phyloP scores from a whole-genome alignment of 2,329 filamentous ascomycete species.

The Alternaria viburni region DNA sequence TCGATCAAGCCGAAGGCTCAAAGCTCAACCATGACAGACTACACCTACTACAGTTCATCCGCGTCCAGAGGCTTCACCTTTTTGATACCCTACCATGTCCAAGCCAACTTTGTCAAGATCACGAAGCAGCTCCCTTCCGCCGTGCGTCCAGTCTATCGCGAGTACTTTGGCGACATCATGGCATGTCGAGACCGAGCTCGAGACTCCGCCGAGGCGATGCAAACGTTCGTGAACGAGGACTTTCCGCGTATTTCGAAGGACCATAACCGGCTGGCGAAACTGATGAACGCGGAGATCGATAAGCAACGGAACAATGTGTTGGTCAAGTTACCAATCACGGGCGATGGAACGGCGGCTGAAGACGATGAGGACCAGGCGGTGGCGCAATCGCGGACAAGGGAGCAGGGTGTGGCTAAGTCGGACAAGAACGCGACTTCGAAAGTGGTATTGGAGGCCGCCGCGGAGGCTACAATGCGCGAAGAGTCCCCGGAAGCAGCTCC shows the following conservation, averaged over 20 bases:
- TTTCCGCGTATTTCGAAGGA: not conserved
- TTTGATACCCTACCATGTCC: not conserved
- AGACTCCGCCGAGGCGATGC: not conserved
- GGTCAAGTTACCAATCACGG: not conserved
- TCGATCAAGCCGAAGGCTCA: not conserved
- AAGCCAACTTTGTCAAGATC: not conserved
- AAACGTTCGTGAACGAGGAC: not conserved
- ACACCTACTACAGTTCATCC: not conserved
- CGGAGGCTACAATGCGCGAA: not conserved
- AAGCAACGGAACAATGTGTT: not conserved
- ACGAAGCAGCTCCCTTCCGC: not conserved
- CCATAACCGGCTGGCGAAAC: not conserved
- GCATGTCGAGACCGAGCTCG: not conserved
- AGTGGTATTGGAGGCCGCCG: rapidly evolving
- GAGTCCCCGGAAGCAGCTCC: not conserved
- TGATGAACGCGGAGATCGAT: not conserved
- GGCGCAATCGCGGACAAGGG: not conserved
- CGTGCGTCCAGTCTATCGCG: not conserved
- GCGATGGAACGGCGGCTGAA: not conserved
- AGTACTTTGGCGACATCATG: not conserved
- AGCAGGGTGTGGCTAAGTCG: rapidly evolving
- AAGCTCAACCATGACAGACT: not conserved
- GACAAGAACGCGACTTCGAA: not conserved
- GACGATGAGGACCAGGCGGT: not conserved
- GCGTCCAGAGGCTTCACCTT: not conserved